phyloP scores from a whole-genome alignment of 2,329 filamentous ascomycete genomes.

The Cercospora zeae-maydis region DNA sequence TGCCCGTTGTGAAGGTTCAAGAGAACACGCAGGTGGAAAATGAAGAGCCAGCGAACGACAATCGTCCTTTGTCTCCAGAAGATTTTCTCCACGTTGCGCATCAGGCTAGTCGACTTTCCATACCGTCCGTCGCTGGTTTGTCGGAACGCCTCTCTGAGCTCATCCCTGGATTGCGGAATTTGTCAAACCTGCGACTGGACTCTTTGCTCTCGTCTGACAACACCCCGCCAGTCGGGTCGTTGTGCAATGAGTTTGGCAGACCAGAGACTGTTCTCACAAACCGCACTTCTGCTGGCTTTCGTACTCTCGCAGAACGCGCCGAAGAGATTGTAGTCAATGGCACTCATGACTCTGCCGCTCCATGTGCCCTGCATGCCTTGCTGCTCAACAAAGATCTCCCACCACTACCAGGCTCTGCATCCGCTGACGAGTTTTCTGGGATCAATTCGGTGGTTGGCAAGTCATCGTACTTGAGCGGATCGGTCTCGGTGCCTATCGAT shows the following conservation, averaged over 20 bases:
- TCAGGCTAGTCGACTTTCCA: constrained; percentile 46
- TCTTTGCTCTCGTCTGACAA: constrained; percentile 38
- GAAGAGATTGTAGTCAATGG: constrained; percentile 39
- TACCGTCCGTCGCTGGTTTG: constrained; percentile 46
- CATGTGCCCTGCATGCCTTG: constrained; percentile 17
- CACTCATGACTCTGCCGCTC: constrained; percentile 36
- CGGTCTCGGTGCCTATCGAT: constrained; percentile 33
- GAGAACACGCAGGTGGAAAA: constrained; percentile 27
- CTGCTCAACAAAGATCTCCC: constrained; percentile 38
- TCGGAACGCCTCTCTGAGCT: constrained; percentile 47
- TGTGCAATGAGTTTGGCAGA: constrained; percentile 22
- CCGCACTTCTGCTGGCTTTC: constrained; percentile 38
- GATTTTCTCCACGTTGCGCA: constrained; percentile 41
- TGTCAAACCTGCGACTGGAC: constrained; percentile 36
- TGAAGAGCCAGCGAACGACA: constrained; percentile 21
- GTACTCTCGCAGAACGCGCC: constrained; percentile 37
- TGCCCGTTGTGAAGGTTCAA: constrained; percentile 27
- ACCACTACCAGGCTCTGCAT: constrained; percentile 33
- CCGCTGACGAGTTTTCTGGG: constrained; percentile 29
- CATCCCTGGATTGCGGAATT: constrained; percentile 42
- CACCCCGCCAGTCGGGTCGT: constrained; percentile 30
- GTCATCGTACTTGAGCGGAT: constrained; percentile 32
- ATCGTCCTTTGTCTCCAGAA: constrained; percentile 41
- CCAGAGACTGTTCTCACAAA: constrained; percentile 36
- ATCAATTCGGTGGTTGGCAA: constrained; percentile 26